Conservation (phyloP, 176 grass and related monocot species). For the Lolium perenne region DNA sequence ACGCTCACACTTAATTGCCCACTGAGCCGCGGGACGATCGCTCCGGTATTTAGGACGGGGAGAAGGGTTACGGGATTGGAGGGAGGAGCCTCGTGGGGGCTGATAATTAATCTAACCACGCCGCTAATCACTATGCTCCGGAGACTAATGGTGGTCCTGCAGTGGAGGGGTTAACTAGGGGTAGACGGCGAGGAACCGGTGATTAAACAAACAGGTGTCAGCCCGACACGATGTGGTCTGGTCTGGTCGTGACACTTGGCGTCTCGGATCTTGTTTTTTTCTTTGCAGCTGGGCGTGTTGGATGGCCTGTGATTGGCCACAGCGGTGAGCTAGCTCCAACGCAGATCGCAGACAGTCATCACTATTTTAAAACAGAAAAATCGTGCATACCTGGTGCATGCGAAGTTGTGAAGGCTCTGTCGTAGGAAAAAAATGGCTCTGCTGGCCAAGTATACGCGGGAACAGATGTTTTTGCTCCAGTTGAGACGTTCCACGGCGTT, state of each 20-base stretch:
- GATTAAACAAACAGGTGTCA: conserved; percentile 65
- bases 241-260: conserved; percentile 67
- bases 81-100: not conserved
- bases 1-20: not conserved
- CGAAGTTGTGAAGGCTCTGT: too few species aligned
- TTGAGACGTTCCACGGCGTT: too few species aligned
- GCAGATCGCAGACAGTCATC: not conserved
- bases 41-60: conserved; percentile 7
- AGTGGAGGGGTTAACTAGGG: not conserved
- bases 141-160: too few species aligned
- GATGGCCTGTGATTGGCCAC: conserved; percentile 25
- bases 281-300: not conserved
- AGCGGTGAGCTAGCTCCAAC: not conserved
- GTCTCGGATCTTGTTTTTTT: not conserved
- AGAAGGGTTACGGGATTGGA: not conserved
- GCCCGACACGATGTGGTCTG: conserved; percentile 42
- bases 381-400: too few species aligned
- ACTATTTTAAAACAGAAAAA: too few species aligned
- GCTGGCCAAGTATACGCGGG: too few species aligned
- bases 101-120: conserved; percentile 27
- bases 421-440: too few species aligned
- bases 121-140: not conserved
- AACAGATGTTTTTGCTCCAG: too few species aligned
- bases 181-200: not conserved
- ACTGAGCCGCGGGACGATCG: not conserved